Evolutionary conservation across 257 asterid genomes (phyloP).

Genomic region (Apocynum venetum): DNA sequence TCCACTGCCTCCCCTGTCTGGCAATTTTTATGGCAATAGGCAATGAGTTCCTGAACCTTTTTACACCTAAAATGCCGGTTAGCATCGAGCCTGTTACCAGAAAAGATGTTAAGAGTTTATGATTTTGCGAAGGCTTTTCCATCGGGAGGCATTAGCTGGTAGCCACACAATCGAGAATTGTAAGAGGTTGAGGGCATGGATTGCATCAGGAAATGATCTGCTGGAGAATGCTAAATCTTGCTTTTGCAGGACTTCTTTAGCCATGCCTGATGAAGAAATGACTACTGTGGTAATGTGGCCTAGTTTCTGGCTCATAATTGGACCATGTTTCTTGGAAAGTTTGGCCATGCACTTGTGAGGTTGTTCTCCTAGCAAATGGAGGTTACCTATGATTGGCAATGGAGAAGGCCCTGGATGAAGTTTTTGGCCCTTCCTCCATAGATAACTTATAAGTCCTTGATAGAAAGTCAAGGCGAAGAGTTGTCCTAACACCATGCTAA

Average conservation of each 20-base stretch:
- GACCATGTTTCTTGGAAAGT: conserved; percentile 59
- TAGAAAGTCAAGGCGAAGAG: conserved; percentile 27
- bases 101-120: conserved; percentile 53
- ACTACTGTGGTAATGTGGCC: conserved; percentile 55
- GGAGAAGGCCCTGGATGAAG: conserved; percentile 47
- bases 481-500: conserved; percentile 33
- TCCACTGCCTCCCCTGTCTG: conserved; percentile 34
- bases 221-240: conserved; percentile 61
- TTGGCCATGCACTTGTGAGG: conserved; percentile 62
- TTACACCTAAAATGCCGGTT: conserved; percentile 44
- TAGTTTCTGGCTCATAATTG: conserved; percentile 56
- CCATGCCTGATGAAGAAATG: conserved; percentile 54
- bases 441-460: not conserved
- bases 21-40: conserved; percentile 25
- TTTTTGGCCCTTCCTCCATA: conserved; percentile 8
- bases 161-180: conserved; percentile 67
- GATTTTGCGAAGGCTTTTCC: conserved; percentile 64
- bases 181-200: conserved; percentile 57
- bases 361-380: conserved; percentile 61
- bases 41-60: conserved; percentile 44
- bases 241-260: conserved; percentile 56
- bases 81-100: conserved; percentile 58
- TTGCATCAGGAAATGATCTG: conserved; percentile 46
- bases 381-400: conserved; percentile 66
- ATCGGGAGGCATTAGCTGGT: conserved; percentile 40